These are phyloP conservation scores for Corymbia calophylla DNA, from an alignment of 441 rosid species.

Conservation along the genomic window DNA sequence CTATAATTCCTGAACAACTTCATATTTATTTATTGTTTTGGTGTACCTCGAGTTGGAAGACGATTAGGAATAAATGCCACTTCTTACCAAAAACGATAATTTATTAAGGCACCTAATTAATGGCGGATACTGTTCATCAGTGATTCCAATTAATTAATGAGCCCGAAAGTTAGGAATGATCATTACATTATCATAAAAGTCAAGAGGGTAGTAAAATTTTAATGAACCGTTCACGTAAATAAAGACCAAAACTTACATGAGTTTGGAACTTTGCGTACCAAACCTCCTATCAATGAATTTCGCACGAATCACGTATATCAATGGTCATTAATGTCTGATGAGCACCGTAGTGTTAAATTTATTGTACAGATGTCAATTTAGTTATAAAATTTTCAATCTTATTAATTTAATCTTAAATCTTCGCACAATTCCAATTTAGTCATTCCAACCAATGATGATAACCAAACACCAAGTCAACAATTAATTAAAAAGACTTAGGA, in stretches of 20 bases:
- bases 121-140: not conserved
- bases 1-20: not conserved
- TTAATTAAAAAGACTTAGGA: not conserved
- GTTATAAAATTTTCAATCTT: not conserved
- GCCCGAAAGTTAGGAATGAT: not conserved
- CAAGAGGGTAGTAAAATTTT: not conserved
- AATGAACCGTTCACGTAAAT: not conserved
- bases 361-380: not conserved
- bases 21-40: not conserved
- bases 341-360: not conserved
- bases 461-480: not conserved
- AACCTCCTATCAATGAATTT: not conserved
- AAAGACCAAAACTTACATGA: not conserved
- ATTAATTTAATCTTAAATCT: not conserved
- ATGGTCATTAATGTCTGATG: not conserved
- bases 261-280: not conserved
- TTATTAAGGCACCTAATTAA: not conserved
- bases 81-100: not conserved
- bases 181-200: not conserved
- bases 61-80: not conserved
- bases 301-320: not conserved
- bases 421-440: accelerated
- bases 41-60: not conserved
- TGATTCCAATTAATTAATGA: not conserved
- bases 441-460: not conserved